Percentiles rank a stretch among this genome's conserved stretches.
phyloP scores from a whole-genome alignment of 371 early-diverging fungal genomes.

The Lichtheimia ramosa region DNA sequence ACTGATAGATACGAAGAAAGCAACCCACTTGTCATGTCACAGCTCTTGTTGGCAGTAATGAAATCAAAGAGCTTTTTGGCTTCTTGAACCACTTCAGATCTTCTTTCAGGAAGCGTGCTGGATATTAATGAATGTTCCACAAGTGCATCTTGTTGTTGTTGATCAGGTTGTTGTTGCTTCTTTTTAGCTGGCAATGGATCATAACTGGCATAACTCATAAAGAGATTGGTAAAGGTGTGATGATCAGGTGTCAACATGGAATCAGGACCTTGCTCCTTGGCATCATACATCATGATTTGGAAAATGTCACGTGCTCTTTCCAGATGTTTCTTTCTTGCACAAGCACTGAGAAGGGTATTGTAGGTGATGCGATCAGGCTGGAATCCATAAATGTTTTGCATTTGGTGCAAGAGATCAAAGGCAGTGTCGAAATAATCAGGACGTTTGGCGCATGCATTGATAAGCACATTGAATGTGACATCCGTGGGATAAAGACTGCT shows the following conservation, averaged over 20 bases:
- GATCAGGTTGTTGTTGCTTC: constrained; percentile 10
- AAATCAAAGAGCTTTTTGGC: constrained; percentile 40
- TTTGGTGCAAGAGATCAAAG: constrained; percentile 78
- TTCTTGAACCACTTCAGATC: constrained; percentile 39
- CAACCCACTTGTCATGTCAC: constrained; percentile 36
- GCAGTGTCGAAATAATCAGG: constrained; percentile 82
- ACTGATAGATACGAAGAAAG: constrained; percentile 64
- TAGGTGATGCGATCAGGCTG: constrained; percentile 76
- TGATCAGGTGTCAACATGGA: constrained; percentile 49
- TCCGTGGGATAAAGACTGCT: constrained; percentile 71
- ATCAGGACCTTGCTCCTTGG: constrained; percentile 14
- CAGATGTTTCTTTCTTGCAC: constrained; percentile 68
- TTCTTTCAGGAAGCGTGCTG: constrained; percentile 32
- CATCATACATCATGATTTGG: constrained; percentile 52
- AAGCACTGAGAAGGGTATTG: constrained; percentile 78
- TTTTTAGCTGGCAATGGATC: constrained; percentile 12
- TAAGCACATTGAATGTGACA: constrained; percentile 83
- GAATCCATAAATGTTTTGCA: constrained; percentile 79
- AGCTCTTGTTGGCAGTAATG: constrained; percentile 23
- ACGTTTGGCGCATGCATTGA: constrained; percentile 82
- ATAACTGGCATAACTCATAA: constrained; percentile 66
- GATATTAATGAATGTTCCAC: constrained; percentile 31
- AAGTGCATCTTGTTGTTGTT: constrained; percentile 10
- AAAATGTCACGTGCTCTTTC: constrained; percentile 63
- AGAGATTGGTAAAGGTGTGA: constrained; percentile 63